Evolutionary conservation across 805 yeast species (phyloP).

Genomic region (Yamadazyma paraphyllophila): DNA sequence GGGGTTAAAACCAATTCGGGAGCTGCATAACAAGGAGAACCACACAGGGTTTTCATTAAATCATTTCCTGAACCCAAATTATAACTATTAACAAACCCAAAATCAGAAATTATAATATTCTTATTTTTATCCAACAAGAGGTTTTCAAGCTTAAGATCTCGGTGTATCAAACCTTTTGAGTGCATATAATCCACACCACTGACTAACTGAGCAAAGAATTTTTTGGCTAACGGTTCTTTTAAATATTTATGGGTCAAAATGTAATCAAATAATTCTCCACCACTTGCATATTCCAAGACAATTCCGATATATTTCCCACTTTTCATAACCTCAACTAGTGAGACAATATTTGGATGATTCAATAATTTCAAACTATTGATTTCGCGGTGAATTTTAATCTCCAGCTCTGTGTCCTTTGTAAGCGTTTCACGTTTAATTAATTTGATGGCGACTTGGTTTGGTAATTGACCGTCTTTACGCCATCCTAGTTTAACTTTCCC

Average conservation of each 20-base stretch:
- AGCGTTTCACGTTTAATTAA: slow-evolving; percentile 85
- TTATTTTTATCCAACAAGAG: slow-evolving; percentile 78
- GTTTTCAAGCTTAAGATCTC: slow-evolving; percentile 76
- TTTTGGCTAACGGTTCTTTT: slow-evolving; percentile 83
- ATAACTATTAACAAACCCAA: slow-evolving; percentile 93
- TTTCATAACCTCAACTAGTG: slow-evolving; percentile 87
- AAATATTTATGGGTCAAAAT: slow-evolving; percentile 82
- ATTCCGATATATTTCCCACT: slow-evolving; percentile 95
- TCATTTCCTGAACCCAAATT: slow-evolving; percentile 50
- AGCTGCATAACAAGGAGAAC: slow-evolving; percentile 98
- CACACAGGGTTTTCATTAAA: slow-evolving; percentile 91
- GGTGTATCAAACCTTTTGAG: slow-evolving; percentile 73
- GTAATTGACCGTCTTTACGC: slow-evolving; percentile 78
- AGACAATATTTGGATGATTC: slow-evolving; percentile 91
- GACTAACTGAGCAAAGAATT: slow-evolving; percentile 87
- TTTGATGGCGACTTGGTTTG: slow-evolving; percentile 90
- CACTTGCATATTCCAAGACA: slow-evolving; percentile 93
- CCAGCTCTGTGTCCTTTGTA: slow-evolving; percentile 82
- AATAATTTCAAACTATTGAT: slow-evolving; percentile 83
- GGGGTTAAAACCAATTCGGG: slow-evolving; percentile 92
- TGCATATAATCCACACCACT: slow-evolving; percentile 92
- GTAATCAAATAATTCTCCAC: slow-evolving; percentile 94
- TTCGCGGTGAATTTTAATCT: slow-evolving; percentile 87
- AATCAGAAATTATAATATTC: slow-evolving; percentile 83
- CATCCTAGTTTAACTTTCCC: slow-evolving; percentile 97